Evolutionary conservation across 1,284 basidiomycete species (phyloP), one percentile per base, ranked within the genome.

Genomic region (Trametes sp.): DNA sequence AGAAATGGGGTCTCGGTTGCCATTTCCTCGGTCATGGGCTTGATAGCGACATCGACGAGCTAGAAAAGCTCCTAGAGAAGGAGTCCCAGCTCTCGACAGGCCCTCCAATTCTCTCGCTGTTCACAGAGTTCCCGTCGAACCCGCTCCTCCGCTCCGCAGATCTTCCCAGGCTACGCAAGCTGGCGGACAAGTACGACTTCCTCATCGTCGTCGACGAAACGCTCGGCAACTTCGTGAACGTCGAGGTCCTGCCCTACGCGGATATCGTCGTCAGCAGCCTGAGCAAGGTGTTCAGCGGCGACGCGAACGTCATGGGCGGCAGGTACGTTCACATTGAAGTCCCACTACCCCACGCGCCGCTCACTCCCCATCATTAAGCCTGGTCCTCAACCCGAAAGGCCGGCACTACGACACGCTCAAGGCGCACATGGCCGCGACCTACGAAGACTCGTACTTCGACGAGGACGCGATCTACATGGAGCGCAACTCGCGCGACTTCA

Each of bases 391-490:
- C 75, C 95, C 96, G 0, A 81, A 84, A 68, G 82, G 88, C 1
- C 83, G 81, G 1, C 85, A 93, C 70, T 96, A 96, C 71, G 56
- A 75, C 0, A 64, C 77, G 0, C 84, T 99, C 50, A 93, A 92
- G 70, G 71, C 75, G 0, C 78, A 86, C 49, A 78, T 96, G 68
- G 70, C 62, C 78, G n/a, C 73, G 77, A 11, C 81, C 77, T 98
- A 92, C 76, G 93, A 98, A 76, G 97, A 99, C 74, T 82, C 82
- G 28, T 98, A 94, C 78, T 98, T 92, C 73, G 85, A 88, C 72
- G 94, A 97, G 76, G 98, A 99, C 74, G 95, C 95, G 35, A 88
- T 98, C 57, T 98, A 92, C 81, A 93, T 99, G 90, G 97, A 99
- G 76, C 92, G 97, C 69, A 99, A 99, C 78, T 98, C 95, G 23